Percentiles rank a stretch among this genome's conserved stretches.
Evolutionary conservation across 208 protist species (phyloP).

Genomic region (Acanthamoeba sp.): DNA sequence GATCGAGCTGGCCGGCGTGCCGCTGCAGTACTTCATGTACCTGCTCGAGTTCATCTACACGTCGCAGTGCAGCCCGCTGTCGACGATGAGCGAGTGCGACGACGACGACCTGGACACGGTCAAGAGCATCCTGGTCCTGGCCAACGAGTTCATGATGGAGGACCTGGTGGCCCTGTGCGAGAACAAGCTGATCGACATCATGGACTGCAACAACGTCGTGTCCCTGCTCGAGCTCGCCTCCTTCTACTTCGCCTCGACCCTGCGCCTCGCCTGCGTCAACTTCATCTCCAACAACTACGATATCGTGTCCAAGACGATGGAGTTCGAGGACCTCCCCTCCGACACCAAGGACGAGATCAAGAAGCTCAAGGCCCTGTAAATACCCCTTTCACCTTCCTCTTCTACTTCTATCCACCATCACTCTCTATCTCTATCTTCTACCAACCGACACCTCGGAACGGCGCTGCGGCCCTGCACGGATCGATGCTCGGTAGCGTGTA

Average conservation of each 20-base stretch:
- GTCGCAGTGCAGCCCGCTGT: slow-evolving; percentile 3
- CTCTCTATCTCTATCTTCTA: neutral
- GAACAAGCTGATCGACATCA: slow-evolving; percentile 53
- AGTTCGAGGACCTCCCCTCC: slow-evolving; percentile 42
- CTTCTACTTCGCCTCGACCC: slow-evolving; percentile 36
- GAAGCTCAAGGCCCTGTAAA: slow-evolving; percentile 45
- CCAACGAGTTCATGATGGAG: slow-evolving; percentile 67
- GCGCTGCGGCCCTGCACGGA: neutral
- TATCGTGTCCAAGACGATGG: slow-evolving; percentile 13
- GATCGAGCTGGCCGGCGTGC: slow-evolving; percentile 23
- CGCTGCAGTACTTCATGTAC: slow-evolving; percentile 46
- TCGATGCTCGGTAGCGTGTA: neutral
- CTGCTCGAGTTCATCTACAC: slow-evolving; percentile 61
- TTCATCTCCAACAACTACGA: slow-evolving; percentile 66
- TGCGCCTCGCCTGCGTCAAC: slow-evolving; percentile 36
- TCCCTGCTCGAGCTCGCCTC: slow-evolving; percentile 49
- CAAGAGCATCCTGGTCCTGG: slow-evolving; percentile 23
- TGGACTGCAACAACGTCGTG: slow-evolving; percentile 23
- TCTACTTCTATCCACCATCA: neutral
- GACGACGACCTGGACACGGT: slow-evolving; percentile 20
- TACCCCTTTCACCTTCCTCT: too few species aligned
- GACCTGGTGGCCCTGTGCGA: slow-evolving; percentile 51
- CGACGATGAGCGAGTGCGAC: neutral
- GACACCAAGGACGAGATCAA: slow-evolving; percentile 62
- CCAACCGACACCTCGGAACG: neutral